phyloP scores from a whole-genome alignment of 2,329 filamentous ascomycete genomes.

The Celoporthe dispersa region DNA sequence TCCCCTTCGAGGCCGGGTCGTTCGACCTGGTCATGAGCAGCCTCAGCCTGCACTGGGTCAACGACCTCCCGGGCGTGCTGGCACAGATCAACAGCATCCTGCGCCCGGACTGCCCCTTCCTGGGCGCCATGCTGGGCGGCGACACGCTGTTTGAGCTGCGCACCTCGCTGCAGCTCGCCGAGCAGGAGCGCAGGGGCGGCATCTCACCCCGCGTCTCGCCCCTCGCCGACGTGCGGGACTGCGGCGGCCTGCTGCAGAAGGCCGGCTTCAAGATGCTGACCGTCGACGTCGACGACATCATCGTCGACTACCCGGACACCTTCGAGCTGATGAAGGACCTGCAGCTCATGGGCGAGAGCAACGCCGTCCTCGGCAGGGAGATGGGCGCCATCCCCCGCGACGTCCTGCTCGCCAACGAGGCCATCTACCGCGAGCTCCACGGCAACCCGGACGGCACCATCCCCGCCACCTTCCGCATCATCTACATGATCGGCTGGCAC shows the following conservation, averaged over 20 bases:
- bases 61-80: conserved; percentile 86
- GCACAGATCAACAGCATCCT: conserved; percentile 84
- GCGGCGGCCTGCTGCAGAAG: conserved; percentile 83
- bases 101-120: conserved; percentile 88
- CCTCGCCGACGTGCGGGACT: conserved; percentile 86
- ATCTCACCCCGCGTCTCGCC: conserved; percentile 91
- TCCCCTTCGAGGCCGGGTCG: conserved; percentile 75
- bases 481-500: conserved; percentile 99
- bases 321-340: conserved; percentile 93
- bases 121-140: conserved; percentile 95
- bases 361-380: conserved; percentile 85
- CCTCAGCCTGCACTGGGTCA: conserved; percentile 94
- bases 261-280: conserved; percentile 96
- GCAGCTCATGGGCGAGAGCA: conserved; percentile 95
- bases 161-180: conserved; percentile 89
- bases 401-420: conserved; percentile 83
- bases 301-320: conserved; percentile 89
- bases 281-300: conserved; percentile 95
- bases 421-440: conserved; percentile 86
- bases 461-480: conserved; percentile 91
- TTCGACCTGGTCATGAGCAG: conserved; percentile 93
- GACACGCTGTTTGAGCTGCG: conserved; percentile 93
- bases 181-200: conserved; percentile 87
- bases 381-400: conserved; percentile 78
- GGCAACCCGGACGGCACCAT: conserved; percentile 77